These are phyloP conservation scores for Lactarius psammicola DNA, from an alignment of 768 basidiomycete species.

Conservation along the genomic window DNA sequence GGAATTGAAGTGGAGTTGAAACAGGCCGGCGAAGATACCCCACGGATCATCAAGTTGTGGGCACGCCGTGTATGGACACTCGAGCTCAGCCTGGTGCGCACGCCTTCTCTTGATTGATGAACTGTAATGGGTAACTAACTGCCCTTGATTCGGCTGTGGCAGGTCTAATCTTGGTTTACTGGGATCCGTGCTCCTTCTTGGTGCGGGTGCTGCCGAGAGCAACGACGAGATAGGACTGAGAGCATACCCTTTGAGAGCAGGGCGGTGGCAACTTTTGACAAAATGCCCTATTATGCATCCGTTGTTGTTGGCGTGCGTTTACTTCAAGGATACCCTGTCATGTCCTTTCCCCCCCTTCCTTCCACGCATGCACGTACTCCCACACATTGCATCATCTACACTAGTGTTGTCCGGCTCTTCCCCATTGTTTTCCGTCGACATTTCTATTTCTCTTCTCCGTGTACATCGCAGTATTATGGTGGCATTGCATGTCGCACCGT, in stretches of 20 bases:
- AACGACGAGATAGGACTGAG: background rate
- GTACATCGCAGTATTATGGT: slow-evolving; percentile 21
- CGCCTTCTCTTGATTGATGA: slow-evolving; percentile 27
- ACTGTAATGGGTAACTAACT: background rate
- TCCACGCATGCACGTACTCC: slow-evolving; percentile 9
- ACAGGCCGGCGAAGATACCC: slow-evolving; percentile 48
- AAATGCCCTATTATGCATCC: background rate
- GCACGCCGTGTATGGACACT: slow-evolving; percentile 97
- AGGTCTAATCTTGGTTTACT: slow-evolving; percentile 22
- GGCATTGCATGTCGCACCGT: slow-evolving; percentile 2
- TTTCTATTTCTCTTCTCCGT: slow-evolving; percentile 17
- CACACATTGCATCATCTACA: slow-evolving; percentile 9
- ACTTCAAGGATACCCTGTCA: slow-evolving; percentile 15
- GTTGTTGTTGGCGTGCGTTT: slow-evolving; percentile 4
- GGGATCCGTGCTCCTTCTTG: background rate
- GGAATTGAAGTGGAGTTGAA: slow-evolving; percentile 88
- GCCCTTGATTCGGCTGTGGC: slow-evolving; percentile 3
- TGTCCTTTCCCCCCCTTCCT: background rate
- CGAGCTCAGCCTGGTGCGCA: slow-evolving; percentile 83
- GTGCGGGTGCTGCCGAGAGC: slow-evolving; percentile 2
- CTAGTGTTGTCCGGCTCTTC: background rate
- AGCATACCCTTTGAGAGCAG: background rate
- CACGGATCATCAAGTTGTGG: slow-evolving; percentile 83
- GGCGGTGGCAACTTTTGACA: background rate
- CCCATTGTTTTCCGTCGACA: background rate